Base-by-base conservation (phyloP, 805 yeast genomes). In the Ascoidea tarda region DNA sequence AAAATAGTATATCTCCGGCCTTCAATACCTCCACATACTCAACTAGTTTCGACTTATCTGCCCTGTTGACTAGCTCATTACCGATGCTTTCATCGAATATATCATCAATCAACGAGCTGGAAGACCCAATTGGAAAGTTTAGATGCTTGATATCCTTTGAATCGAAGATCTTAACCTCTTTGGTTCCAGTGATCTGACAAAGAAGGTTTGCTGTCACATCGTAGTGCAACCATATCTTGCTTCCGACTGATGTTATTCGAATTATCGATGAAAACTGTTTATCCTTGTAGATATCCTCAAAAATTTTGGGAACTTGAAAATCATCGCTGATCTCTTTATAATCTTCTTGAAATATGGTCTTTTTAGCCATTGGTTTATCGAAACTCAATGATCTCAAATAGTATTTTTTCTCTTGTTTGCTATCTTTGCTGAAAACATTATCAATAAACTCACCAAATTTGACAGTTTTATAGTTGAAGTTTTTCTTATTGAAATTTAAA, bases 131-230 rank as follows among this genome's bases (percentile, higher is more conserved):
- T 4, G 67, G 63, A 51, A 69, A 64, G 6, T 53, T 50, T 16
- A 69, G 56, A 21, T 52, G 49, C 5, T 59, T 55, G 4, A 63
- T 63, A 51, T 69, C 68, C 10, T 55, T 21, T 10, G 73, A 70
- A 3, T 70, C 69, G 53, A 66, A 69, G 33, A 69, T 52, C 6
- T 68, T 56, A 14, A 69, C 58, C 14, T 59, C 51, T 48, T 66
- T 68, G 21, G 55, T 48, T 4, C 73, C 73, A 6, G 55, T 54
- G 6, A 69, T 57, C 52, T 69, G 72, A 46, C 66, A 64, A 4
- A 69, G 57, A 12, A 69, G 58, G 49, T 65, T 65, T 16, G 72
- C 63, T 6, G 64, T 66, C n/a, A 64, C 68, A 51, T 69, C 70
- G 55, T 66, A 68, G 47, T 64, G 71, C 6, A 69, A 62, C 69